Evolutionary conservation across 495 filamentous ascomycete genomes (phyloP).

Genomic region (Penicillium dipodomyicola): DNA sequence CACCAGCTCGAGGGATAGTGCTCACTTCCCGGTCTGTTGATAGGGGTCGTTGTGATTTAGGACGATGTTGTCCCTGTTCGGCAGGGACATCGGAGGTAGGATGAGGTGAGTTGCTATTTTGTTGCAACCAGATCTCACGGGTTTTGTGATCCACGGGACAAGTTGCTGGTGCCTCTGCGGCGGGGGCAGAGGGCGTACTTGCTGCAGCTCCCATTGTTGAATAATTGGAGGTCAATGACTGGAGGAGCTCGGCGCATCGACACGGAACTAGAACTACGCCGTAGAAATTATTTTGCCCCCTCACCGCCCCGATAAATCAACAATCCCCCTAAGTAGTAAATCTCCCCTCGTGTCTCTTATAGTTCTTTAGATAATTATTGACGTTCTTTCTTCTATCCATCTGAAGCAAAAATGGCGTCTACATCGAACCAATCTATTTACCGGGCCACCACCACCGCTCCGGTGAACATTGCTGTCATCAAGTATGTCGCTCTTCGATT

Average conservation of each 20-base stretch:
- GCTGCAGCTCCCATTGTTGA: slow-evolving; percentile 41
- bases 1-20: slow-evolving; percentile 69
- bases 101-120: slow-evolving; percentile 38
- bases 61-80: slow-evolving; percentile 31
- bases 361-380: slow-evolving; percentile 5
- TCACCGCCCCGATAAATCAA: slow-evolving; percentile 34
- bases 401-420: slow-evolving; percentile 45
- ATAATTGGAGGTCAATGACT: slow-evolving; percentile 10
- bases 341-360: slow-evolving; percentile 16
- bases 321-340: slow-evolving; percentile 18
- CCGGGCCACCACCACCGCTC: slow-evolving; percentile 90
- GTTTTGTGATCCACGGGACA: slow-evolving; percentile 91
- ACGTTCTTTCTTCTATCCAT: slow-evolving; percentile 7
- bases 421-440: slow-evolving; percentile 54
- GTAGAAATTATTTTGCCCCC: slow-evolving; percentile 28
- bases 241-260: slow-evolving; percentile 15
- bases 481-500: slow-evolving; percentile 59
- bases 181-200: slow-evolving; percentile 40
- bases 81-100: slow-evolving; percentile 30
- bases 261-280: slow-evolving; percentile 12
- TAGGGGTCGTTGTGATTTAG: slow-evolving; percentile 44
- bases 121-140: slow-evolving; percentile 75
- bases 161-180: slow-evolving; percentile 33
- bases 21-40: slow-evolving; percentile 71
- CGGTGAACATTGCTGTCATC: slow-evolving; percentile 98